Base-by-base conservation (phyloP, 805 yeast species). In the Metschnikowia drakensbergensis region DNA sequence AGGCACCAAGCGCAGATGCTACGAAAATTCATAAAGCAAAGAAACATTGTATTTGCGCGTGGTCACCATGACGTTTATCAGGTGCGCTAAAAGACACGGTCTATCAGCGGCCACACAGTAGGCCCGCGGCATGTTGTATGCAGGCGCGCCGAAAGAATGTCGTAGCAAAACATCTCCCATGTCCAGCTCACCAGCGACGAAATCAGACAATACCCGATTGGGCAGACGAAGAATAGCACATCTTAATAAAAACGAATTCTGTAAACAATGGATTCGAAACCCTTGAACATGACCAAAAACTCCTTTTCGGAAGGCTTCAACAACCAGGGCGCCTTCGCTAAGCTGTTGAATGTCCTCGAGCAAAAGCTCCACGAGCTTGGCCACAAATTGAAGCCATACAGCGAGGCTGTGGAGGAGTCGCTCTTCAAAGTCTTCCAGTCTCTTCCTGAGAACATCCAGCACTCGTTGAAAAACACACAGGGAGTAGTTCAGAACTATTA, bases 401-500 rank as follows among this genome's bases (percentile, higher is more conserved):
- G 45, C 7, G 38, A 42, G 13, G 25, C 32, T 11, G 17, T 33
- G 7, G 32, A 42, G n/a, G 32, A 42, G 10, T 27, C 37, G 3
- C 13, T 42, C 10, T 29, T 13, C 13, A 42, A 42, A 13, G 11
- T 33, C 10, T 42, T 42, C 26, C 37, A 42, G 6, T 42, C 35
- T 28, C 32, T 43, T 9, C 51, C 54, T 1, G 47, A 42, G 7
- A 26, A 38, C 25, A 7, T 47, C 34, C 40, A 50, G 33, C 32
- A 28, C 29, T 34, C 45, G 5, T 42, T 42, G 22, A 25, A 13
- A n/a, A 32, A 13, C 37, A 42, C 45, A 13, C 37, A 42, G 38
- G 45, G 38, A 6, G 37, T 27, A 27, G 49, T 50, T 29, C 37
- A 38, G n/a, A 34, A 37, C 41, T 61, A 58, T 44, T 48, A 54